phyloP scores from a whole-genome alignment of 306 rosid species.

The Acacia crassicarpa region DNA sequence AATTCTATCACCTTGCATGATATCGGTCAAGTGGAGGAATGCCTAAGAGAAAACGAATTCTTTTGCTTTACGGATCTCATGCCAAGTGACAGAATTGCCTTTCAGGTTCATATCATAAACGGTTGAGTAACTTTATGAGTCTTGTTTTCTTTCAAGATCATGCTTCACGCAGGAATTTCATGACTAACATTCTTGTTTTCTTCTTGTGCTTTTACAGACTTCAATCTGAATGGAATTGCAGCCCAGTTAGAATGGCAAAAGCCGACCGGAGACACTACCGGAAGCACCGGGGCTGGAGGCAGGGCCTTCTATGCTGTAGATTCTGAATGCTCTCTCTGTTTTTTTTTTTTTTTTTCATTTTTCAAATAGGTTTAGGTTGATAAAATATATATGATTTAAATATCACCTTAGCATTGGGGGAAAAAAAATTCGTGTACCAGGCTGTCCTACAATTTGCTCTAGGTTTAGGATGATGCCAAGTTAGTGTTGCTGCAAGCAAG shows the following conservation, averaged over 20 bases:
- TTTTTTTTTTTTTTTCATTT: background rate
- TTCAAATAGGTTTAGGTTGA: slow-evolving; percentile 39
- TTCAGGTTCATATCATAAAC: background rate
- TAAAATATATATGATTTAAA: slow-evolving; percentile 30
- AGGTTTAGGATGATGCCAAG: slow-evolving; percentile 34
- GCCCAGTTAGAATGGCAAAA: slow-evolving; percentile 89
- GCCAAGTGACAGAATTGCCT: too few species aligned
- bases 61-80: too few species aligned
- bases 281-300: slow-evolving; percentile 67
- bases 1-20: too few species aligned
- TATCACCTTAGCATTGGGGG: background rate
- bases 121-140: background rate
- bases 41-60: too few species aligned
- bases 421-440: slow-evolving; percentile 27
- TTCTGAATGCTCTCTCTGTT: slow-evolving; percentile 50
- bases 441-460: slow-evolving; percentile 44
- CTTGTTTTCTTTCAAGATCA: background rate
- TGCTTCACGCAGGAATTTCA: background rate
- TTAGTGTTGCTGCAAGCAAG: slow-evolving; percentile 28
- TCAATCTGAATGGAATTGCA: slow-evolving; percentile 79
- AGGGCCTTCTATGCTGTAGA: slow-evolving; percentile 82
- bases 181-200: slow-evolving; percentile 12
- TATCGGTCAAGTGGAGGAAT: too few species aligned
- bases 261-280: slow-evolving; percentile 53
- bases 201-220: slow-evolving; percentile 54